Conservation (phyloP, 2,329 filamentous ascomycete genomes). For the Podosphaera xanthii region DNA sequence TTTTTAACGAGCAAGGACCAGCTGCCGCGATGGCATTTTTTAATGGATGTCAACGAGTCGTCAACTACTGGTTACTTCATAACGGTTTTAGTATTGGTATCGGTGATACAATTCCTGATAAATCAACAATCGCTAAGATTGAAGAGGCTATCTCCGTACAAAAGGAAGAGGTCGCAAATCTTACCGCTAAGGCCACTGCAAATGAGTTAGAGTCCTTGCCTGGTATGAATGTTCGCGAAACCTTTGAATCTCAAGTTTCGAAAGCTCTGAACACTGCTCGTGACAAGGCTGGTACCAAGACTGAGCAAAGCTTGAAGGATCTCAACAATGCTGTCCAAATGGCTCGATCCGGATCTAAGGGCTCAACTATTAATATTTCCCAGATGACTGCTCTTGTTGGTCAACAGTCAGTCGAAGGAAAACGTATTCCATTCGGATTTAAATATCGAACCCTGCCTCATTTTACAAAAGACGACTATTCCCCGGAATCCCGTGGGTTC, state of each 20-base stretch:
- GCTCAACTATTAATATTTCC: conserved; percentile 96
- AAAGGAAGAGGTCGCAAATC: conserved; percentile 55
- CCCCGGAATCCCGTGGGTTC: conserved; percentile 86
- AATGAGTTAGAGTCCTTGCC: conserved; percentile 81
- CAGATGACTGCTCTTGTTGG: conserved; percentile 98
- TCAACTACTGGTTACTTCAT: conserved; percentile 93
- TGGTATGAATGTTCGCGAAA: conserved; percentile 96
- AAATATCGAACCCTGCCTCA: conserved; percentile 93
- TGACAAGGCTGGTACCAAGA: conserved; percentile 85
- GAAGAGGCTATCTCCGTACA: conserved; percentile 59
- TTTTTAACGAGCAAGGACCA: conserved; percentile 83
- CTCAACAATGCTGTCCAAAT: conserved; percentile 93
- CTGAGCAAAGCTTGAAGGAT: conserved; percentile 81
- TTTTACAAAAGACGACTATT: conserved; percentile 98
- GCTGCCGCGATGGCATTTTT: conserved; percentile 82
- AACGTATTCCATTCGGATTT: conserved; percentile 97
- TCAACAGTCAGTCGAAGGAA: conserved; percentile 94
- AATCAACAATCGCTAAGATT: conserved; percentile 61
- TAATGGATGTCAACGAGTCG: conserved; percentile 81
- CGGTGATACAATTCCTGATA: conserved; percentile 89
- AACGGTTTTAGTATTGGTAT: conserved; percentile 96
- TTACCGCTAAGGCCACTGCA: conserved; percentile 58
- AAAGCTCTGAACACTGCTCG: conserved; percentile 84
- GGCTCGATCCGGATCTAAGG: conserved; percentile 92
- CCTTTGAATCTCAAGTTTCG: conserved; percentile 92